Base-by-base conservation (phyloP, 2,329 filamentous ascomycete genomes). In the Aureobasidium pullulans region DNA sequence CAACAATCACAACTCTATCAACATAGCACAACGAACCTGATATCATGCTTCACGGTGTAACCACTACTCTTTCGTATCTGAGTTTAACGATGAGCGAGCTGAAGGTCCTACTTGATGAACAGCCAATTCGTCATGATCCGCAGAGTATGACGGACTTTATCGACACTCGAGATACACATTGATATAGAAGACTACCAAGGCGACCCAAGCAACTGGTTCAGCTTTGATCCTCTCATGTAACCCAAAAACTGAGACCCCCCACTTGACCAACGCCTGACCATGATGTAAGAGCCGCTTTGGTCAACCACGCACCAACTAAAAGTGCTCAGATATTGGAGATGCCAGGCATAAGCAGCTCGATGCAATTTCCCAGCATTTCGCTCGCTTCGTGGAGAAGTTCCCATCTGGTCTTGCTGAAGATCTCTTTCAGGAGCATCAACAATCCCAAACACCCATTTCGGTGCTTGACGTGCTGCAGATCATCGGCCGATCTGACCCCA, bases 381-480 rank as follows among this genome's bases (percentile, higher is more conserved):
- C 88, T 88, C 37, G 90, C 93, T 73, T 97, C 94, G 60, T 94
- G 87, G 63, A 97, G 77, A 58, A 97, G 76, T 76, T 97, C 92
- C 93, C 93, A 97, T 50, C 91, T 81, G 34, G 91, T 91, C 67
- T 86, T 86, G 64, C 82, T 79, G 70, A 97, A 96, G 42, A 88
- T 87, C 60, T 90, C 87, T 62, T 87, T 85, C 61, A 99, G 80
- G 36, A 96, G 82, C 74, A 94, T 81, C 64, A 97, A 74, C 69
- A 97, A 72, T 0, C 91, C 88, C 49, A 90, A 82, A 71, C 90
- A 96, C 16, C 84, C 82, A 70, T 96, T 97, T 63, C 95, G 83
- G 28, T 90, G 89, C 40, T 79, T 81, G 72, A 89, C 82, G 29
- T 78, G 76, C 65, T 87, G 86, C 28, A 97, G 79, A 64, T 93